Evolutionary conservation across 2,329 filamentous ascomycete genomes (phyloP).

Genomic region (Scopulariopsis brevicaulis): DNA sequence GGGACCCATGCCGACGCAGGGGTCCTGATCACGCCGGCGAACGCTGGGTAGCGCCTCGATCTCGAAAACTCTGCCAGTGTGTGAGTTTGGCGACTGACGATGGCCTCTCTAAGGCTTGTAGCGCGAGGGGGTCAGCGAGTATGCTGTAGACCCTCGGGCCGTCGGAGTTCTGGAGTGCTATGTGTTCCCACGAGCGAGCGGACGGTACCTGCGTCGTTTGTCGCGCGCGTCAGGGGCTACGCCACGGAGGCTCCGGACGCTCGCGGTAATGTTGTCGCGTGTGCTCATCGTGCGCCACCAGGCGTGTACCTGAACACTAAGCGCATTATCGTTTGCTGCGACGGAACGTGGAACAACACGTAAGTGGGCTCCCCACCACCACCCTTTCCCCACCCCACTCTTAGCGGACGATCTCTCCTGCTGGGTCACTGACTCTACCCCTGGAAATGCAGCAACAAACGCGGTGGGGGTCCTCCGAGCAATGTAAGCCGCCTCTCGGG

Average conservation of each 20-base stretch:
- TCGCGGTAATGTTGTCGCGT: not conserved
- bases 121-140: not conserved
- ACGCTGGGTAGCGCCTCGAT: not conserved
- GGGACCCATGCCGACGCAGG: not conserved
- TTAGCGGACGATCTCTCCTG: not conserved
- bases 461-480: slow-evolving; percentile 14
- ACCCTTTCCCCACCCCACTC: not conserved
- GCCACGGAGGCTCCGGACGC: not conserved
- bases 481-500: slow-evolving; percentile 22
- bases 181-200: not conserved
- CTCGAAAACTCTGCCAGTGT: not conserved
- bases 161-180: not conserved
- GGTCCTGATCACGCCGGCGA: not conserved
- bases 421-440: not conserved
- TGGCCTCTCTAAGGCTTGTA: not conserved
- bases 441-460: slow-evolving; percentile 8
- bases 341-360: slow-evolving; percentile 22
- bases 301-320: not conserved
- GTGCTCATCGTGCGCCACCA: not conserved
- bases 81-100: not conserved
- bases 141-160: not conserved
- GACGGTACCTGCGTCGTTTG: not conserved
- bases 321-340: slow-evolving; percentile 19
- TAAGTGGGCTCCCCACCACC: not conserved
- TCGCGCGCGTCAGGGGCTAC: not conserved